A percentile compares a stretch with the other conserved stretches of the same genome.
phyloP scores from a whole-genome alignment of 805 yeast genomes.

The Alloascoidea africana region DNA sequence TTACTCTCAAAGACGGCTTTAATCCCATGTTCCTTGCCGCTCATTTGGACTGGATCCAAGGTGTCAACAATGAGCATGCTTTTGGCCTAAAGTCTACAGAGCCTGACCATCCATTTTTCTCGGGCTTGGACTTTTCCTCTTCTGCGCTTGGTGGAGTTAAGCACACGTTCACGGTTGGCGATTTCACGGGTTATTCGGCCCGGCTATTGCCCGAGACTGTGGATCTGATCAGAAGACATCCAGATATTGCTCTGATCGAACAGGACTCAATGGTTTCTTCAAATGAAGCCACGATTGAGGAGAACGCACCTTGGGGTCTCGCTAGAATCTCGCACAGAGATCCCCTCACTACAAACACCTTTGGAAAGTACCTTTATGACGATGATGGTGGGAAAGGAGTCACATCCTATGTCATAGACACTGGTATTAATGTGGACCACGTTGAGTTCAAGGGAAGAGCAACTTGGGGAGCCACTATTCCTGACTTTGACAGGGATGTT shows the following conservation, averaged over 20 bases:
- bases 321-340: constrained; percentile 56
- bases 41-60: constrained; percentile 56
- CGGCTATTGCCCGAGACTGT: constrained; percentile 62
- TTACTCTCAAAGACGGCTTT: constrained; percentile 63
- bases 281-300: constrained; percentile 28
- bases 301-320: constrained; percentile 64
- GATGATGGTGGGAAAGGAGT: constrained; percentile 46
- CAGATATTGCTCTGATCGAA: constrained; percentile 45
- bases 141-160: constrained; percentile 35
- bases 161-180: constrained; percentile 44
- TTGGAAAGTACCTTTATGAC: constrained; percentile 46
- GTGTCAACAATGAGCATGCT: constrained; percentile 14
- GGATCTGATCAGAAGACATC: constrained; percentile 49
- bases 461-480: constrained; percentile 43
- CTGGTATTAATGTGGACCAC: constrained; percentile 38
- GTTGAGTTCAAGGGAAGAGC: constrained; percentile 48
- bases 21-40: constrained; percentile 35
- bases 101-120: too few relatives aligned
- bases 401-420: constrained; percentile 39
- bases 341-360: constrained; percentile 40
- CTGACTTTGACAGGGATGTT: constrained; percentile 27
- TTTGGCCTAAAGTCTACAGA: constrained; percentile 13
- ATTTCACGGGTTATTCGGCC: constrained; percentile 74
- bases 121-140: constrained; percentile 10
- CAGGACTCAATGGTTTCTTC: constrained; percentile 34